Evolutionary conservation across 148 eudicot genomes (phyloP).

Genomic region (Camellia japonica): DNA sequence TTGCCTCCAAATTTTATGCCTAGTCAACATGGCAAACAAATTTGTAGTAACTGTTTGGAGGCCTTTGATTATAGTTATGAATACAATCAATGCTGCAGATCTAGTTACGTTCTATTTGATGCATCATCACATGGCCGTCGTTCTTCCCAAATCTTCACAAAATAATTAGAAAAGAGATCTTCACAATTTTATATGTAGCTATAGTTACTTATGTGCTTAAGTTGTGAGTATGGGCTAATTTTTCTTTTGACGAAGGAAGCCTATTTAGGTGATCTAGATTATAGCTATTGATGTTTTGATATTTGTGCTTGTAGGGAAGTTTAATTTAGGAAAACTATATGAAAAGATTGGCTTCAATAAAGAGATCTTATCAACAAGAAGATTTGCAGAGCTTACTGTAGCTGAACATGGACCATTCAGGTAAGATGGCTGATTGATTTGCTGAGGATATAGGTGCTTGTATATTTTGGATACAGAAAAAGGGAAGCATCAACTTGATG

Average conservation of each 20-base stretch:
- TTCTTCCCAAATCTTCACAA: background rate
- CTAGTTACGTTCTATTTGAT: background rate
- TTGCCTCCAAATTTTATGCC: background rate
- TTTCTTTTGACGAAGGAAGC: background rate
- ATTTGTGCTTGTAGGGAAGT: constrained; percentile 51
- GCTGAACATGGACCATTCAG: constrained; percentile 92
- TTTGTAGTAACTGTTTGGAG: background rate
- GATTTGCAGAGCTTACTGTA: constrained; percentile 77
- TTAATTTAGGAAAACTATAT: constrained; percentile 71
- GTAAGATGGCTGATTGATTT: constrained; percentile 30
- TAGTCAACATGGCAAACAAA: background rate
- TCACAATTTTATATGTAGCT: background rate
- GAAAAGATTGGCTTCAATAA: constrained; percentile 88
- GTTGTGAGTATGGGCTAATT: background rate
- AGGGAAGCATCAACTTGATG: too few relatives aligned
- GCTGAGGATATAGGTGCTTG: background rate
- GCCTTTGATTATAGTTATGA: background rate
- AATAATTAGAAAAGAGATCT: background rate
- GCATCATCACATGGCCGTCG: too few relatives aligned
- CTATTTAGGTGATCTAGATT: background rate
- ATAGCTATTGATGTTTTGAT: background rate
- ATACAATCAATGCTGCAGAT: background rate
- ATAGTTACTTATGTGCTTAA: background rate
- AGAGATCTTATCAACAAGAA: constrained; percentile 89
- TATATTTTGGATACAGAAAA: background rate